Evolutionary conservation across 371 early-diverging fungal genomes (phyloP).

Genomic region (Choanephora cucurbitarum): DNA sequence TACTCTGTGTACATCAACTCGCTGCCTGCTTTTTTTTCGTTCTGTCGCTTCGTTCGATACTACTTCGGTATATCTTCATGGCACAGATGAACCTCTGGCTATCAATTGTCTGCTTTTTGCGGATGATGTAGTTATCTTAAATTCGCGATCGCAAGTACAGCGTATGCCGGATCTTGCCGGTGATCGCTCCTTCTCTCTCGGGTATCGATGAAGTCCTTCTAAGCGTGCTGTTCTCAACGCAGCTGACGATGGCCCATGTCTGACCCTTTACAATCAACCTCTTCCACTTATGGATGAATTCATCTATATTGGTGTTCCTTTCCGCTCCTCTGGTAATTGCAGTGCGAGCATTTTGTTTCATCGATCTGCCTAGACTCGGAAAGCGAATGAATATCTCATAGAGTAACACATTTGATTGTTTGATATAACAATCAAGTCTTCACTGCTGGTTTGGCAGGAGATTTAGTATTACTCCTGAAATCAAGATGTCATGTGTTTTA

Average conservation of each 20-base stretch:
- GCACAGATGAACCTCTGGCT: background rate
- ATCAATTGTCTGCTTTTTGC: slow-evolving; percentile 27
- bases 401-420: too few relatives aligned
- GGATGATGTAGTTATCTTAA: slow-evolving; percentile 36
- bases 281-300: slow-evolving; percentile 17
- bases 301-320: slow-evolving; percentile 21
- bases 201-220: slow-evolving; percentile 29
- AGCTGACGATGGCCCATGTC: background rate
- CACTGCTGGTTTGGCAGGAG: too few relatives aligned
- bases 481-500: too few relatives aligned
- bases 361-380: too few relatives aligned
- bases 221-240: slow-evolving; percentile 28
- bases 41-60: background rate
- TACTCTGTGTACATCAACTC: slow-evolving; percentile 33
- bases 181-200: slow-evolving; percentile 20
- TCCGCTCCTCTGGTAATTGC: background rate
- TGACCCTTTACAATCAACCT: slow-evolving; percentile 8
- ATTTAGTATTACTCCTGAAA: too few relatives aligned
- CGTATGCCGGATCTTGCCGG: slow-evolving; percentile 16
- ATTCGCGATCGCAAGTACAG: slow-evolving; percentile 11
- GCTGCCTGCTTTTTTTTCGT: slow-evolving; percentile 18
- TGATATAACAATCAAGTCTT: too few relatives aligned
- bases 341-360: too few relatives aligned
- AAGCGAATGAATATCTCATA: too few relatives aligned
- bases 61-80: slow-evolving; percentile 2